phyloP scores from a whole-genome alignment of 176 grass and related monocot genomes.

The Rhynchospora breviuscula region DNA sequence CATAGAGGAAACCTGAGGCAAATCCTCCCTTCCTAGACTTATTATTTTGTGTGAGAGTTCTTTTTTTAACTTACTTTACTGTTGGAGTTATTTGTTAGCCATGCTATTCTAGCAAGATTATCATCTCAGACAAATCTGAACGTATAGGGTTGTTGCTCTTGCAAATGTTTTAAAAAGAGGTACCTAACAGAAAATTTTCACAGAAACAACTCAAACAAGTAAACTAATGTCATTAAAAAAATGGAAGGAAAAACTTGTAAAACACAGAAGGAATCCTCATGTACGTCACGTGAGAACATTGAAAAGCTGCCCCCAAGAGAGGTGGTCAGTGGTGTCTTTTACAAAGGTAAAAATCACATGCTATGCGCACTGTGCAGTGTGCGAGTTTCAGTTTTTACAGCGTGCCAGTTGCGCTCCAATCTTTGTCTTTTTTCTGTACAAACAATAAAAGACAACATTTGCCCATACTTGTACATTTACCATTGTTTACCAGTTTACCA shows the following conservation, averaged over 20 bases:
- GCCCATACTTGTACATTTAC: background rate
- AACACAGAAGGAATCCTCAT: background rate
- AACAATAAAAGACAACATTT: background rate
- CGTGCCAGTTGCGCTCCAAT: background rate
- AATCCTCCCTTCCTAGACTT: background rate
- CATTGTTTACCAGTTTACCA: background rate
- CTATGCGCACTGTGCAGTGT: background rate
- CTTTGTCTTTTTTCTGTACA: background rate
- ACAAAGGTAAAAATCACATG: constrained; percentile 20
- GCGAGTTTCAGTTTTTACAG: constrained; percentile 7
- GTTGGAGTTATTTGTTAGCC: background rate
- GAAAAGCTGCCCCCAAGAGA: background rate
- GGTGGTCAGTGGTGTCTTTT: background rate
- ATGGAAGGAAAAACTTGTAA: background rate
- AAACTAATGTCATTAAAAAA: background rate
- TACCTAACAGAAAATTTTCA: background rate
- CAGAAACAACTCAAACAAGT: background rate
- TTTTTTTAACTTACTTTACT: background rate
- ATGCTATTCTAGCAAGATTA: background rate
- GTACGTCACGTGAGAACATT: constrained; percentile 4
- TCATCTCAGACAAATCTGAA: background rate
- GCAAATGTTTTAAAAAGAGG: background rate
- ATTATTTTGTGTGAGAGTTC: too few relatives aligned
- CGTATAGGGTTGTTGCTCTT: background rate
- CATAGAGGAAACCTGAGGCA: background rate